Evolutionary conservation across 2,329 filamentous ascomycete species (phyloP).

Genomic region (Monilinia fructicola): DNA sequence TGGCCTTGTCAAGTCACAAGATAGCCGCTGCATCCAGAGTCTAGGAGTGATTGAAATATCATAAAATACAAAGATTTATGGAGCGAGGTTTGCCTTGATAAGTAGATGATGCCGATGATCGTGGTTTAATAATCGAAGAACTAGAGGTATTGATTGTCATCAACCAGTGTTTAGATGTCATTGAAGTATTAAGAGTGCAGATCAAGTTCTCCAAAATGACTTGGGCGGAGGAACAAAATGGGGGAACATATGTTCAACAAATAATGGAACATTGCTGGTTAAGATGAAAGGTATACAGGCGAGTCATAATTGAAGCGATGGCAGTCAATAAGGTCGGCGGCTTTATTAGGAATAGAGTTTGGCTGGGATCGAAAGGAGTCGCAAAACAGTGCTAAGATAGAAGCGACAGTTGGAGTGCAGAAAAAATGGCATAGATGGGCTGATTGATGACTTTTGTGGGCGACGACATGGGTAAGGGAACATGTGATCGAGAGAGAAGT

Average conservation of each 20-base stretch:
- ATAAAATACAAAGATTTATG: background rate
- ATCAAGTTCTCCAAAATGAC: background rate
- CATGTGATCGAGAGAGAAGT: background rate
- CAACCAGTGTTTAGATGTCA: background rate
- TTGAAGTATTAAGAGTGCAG: background rate
- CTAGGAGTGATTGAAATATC: background rate
- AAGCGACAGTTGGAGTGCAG: background rate
- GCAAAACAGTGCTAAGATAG: background rate
- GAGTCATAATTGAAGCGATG: background rate
- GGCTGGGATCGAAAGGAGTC: background rate
- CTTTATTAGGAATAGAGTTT: background rate
- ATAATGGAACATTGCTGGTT: background rate
- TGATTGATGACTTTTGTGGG: background rate
- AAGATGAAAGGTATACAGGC: background rate
- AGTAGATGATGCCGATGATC: background rate
- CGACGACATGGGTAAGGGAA: background rate
- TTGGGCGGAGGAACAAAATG: background rate
- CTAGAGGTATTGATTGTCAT: background rate
- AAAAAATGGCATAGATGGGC: background rate
- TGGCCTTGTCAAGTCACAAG: background rate
- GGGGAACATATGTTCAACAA: background rate
- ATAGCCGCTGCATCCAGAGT: background rate
- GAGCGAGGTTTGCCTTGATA: background rate
- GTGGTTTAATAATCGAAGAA: background rate
- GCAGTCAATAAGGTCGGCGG: background rate